A percentile compares a stretch with the other conserved stretches of the same genome.
These are phyloP conservation scores for Penicillium arizonense DNA, from an alignment of 495 filamentous ascomycete genomes.

Conservation along the genomic window DNA sequence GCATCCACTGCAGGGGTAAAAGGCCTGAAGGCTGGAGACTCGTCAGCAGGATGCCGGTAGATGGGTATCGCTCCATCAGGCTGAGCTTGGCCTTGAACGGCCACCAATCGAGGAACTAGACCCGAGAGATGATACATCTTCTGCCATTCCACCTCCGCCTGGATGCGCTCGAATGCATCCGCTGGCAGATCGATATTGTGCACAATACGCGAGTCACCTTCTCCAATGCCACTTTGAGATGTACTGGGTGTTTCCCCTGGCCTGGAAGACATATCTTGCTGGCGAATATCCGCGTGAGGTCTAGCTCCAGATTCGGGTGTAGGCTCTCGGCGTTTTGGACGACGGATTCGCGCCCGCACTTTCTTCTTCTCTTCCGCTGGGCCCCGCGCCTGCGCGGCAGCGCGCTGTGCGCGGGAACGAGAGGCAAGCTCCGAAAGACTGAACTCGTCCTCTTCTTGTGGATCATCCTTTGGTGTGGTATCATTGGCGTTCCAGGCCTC, in stretches of 20 bases:
- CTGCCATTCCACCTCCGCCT: constrained; percentile 80
- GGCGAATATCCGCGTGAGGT: constrained; percentile 2
- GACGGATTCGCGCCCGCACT: constrained; percentile 30
- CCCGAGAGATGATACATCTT: constrained; percentile 91
- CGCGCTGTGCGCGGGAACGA: constrained; percentile 14
- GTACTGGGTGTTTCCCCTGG: constrained; percentile 14
- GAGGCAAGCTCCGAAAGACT: constrained; percentile 23
- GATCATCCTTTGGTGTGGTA: constrained; percentile 9
- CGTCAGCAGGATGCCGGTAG: constrained; percentile 92
- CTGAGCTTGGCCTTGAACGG: constrained; percentile 74
- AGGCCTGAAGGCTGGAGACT: constrained; percentile 72
- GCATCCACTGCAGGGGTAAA: constrained; percentile 71
- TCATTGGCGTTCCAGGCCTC: constrained; percentile 22
- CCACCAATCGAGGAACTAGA: constrained; percentile 90
- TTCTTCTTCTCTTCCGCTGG: constrained; percentile 19
- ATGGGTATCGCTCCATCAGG: constrained; percentile 79
- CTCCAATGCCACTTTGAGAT: constrained; percentile 54
- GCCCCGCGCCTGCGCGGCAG: constrained; percentile 2
- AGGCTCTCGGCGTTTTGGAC: constrained; percentile 29
- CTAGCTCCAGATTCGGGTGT: constrained; percentile 17
- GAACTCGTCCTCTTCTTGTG: constrained; percentile 17
- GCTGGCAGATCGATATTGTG: constrained; percentile 58
- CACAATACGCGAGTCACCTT: constrained; percentile 79
- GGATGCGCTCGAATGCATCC: constrained; percentile 67
- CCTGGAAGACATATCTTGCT: not conserved